Percentiles rank a stretch among this genome's conserved stretches.
These are phyloP conservation scores for Fusarium acutatum DNA, from an alignment of 2,329 filamentous ascomycete genomes.

Conservation along the genomic window DNA sequence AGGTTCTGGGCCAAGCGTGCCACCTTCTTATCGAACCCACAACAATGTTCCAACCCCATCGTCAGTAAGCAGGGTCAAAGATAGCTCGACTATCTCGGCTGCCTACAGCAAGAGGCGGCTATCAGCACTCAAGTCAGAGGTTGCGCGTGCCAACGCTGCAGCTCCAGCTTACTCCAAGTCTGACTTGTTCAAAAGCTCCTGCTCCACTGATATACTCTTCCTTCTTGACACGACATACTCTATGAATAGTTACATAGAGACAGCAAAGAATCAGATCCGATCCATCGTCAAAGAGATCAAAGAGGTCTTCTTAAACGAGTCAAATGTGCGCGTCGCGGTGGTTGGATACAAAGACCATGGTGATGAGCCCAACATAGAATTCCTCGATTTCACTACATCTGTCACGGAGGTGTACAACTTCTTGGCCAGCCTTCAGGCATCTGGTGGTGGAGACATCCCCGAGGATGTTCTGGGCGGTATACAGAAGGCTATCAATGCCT, in stretches of 20 bases:
- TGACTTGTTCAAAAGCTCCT: slow-evolving; percentile 46
- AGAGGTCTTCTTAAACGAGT: slow-evolving; percentile 46
- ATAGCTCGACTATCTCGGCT: not conserved
- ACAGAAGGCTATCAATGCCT: slow-evolving; percentile 41
- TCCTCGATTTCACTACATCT: slow-evolving; percentile 13
- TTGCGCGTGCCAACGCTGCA: not conserved
- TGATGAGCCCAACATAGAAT: slow-evolving; percentile 8
- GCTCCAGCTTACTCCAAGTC: not conserved
- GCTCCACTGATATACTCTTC: slow-evolving; percentile 49
- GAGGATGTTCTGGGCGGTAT: slow-evolving; percentile 51
- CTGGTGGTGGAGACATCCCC: slow-evolving; percentile 45
- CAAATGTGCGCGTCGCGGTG: slow-evolving; percentile 47
- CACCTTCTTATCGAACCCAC: not conserved
- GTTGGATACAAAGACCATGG: slow-evolving; percentile 50
- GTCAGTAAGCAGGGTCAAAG: not conserved
- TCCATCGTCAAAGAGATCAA: slow-evolving; percentile 43
- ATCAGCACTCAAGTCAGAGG: not conserved
- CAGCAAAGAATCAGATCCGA: slow-evolving; percentile 44
- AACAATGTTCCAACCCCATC: not conserved
- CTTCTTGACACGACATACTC: slow-evolving; percentile 50
- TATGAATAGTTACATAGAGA: slow-evolving; percentile 45
- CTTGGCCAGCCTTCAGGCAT: not conserved
- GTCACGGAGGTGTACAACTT: not conserved
- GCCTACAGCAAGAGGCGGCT: not conserved
- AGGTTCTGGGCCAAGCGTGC: not conserved